Base-by-base conservation (phyloP, 257 asterid species). In the Handroanthus guayacan region DNA sequence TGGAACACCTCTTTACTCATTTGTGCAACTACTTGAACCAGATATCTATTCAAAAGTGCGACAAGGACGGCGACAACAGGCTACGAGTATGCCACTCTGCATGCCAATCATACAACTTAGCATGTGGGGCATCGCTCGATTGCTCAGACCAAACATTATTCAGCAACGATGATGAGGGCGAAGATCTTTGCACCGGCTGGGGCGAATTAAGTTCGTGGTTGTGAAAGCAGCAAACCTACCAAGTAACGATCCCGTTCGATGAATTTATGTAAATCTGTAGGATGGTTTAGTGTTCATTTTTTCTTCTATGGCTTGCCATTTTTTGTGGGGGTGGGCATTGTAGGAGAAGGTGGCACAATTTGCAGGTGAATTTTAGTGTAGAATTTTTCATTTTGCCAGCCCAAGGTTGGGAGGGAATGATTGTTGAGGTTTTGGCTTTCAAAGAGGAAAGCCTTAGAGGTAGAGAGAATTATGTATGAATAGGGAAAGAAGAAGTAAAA, bases 121-220 rank as follows among this genome's bases (percentile, higher is more conserved):
- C 99, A 0, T 96, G 99, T 51, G 99, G 99, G 71, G 99, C 99
- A 3, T 93, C 99, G 0, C 96, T 96, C 1, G 99, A 96, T 63
- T 96, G 99, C 83, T 88, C 95, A 1, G 99, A 96, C 81, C 99
- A 96, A 74, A 96, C 99, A 68, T 80, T 96, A 3, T 96, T 96
- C 60, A 89, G 98, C 89, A 84, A 87, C 36, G 92, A 91, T n/a
- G 92, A 86, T 37, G 97, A 96, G 80, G 96, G 96, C 2, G 94
- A 88, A 82, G 98, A 96, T 75, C 82, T 93, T 43, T 96, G 99
- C 96, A 96, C 99, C 0, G 99, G 99, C 4, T 93, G 97, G 97
- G 99, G 93, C 5, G 97, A 95, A 71, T 75, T 95, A 43, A 90
- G 75, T 69, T 86, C 97, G 0, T 94, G 98, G 98, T 82, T 90